Evolutionary conservation across 768 basidiomycete genomes (phyloP).

Genomic region (Hygrocybe coccinea): DNA sequence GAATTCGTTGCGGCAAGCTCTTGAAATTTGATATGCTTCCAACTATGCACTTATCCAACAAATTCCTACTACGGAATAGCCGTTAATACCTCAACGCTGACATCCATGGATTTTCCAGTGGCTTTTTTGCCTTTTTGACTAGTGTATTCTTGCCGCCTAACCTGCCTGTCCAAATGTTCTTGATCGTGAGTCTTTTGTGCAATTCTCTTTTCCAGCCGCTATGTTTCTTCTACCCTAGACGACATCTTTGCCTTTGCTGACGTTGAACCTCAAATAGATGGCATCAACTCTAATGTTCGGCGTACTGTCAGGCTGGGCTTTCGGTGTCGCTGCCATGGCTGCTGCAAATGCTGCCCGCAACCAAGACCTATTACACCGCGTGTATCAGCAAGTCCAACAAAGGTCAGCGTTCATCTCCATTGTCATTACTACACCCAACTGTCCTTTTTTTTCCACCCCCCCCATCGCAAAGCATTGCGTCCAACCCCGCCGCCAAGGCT

Average conservation of each 20-base stretch:
- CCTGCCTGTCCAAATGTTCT: slow-evolving; percentile 44
- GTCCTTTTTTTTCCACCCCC: too few relatives aligned
- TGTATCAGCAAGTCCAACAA: slow-evolving; percentile 31
- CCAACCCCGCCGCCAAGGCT: slow-evolving; percentile 18
- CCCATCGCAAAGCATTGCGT: slow-evolving; percentile 16
- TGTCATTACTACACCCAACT: not conserved
- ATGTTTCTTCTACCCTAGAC: too few relatives aligned
- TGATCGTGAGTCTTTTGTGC: slow-evolving; percentile 39
- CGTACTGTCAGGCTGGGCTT: slow-evolving; percentile 45
- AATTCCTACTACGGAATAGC: too few relatives aligned
- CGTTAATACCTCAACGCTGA: too few relatives aligned
- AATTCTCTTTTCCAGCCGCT: too few relatives aligned
- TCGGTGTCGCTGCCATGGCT: slow-evolving; percentile 42
- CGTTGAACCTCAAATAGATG: slow-evolving; percentile 19
- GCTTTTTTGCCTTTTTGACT: slow-evolving; percentile 42
- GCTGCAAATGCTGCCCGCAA: slow-evolving; percentile 36
- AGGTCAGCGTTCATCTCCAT: slow-evolving; percentile 26
- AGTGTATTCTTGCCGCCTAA: slow-evolving; percentile 45
- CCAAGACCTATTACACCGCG: slow-evolving; percentile 30
- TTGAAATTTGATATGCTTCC: not conserved
- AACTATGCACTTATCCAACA: too few relatives aligned
- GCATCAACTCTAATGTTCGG: slow-evolving; percentile 43
- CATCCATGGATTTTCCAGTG: slow-evolving; percentile 20
- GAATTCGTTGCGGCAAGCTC: not conserved
- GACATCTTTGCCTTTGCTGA: too few relatives aligned